Conservation (phyloP, 2,329 filamentous ascomycete genomes). For the Nannizzia gypsea region DNA sequence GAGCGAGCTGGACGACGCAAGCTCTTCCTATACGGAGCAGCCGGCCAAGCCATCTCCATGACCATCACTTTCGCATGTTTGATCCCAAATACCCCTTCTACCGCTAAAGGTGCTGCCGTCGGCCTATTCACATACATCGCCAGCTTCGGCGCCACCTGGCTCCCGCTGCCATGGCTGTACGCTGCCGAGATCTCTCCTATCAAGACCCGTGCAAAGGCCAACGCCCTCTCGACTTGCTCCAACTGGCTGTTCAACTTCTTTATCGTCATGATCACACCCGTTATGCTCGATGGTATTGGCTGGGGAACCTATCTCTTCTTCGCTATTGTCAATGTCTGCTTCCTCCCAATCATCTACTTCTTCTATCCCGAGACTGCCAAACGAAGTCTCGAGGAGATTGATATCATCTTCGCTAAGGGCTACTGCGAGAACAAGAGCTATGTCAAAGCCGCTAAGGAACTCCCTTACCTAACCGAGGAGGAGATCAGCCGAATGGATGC, state of each 20-base stretch:
- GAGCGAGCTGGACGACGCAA: conserved; percentile 37
- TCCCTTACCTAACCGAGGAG: conserved; percentile 4
- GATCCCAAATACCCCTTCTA: conserved; percentile 20
- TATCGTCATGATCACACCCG: conserved; percentile 18
- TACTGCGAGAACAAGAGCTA: conserved; percentile 5
- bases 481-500: conserved; percentile 4
- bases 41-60: conserved; percentile 31
- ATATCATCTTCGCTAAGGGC: conserved; percentile 22
- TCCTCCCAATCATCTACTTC: conserved; percentile 34
- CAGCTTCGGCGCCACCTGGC: conserved; percentile 54
- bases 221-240: conserved; percentile 17
- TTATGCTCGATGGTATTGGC: conserved; percentile 17
- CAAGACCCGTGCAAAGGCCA: conserved; percentile 13
- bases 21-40: conserved; percentile 29
- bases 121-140: conserved; percentile 59
- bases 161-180: conserved; percentile 34
- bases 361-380: conserved; percentile 44
- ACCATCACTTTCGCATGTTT: conserved; percentile 31
- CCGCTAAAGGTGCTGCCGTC: conserved; percentile 37
- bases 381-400: conserved; percentile 28
- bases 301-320: conserved; percentile 34
- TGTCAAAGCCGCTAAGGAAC: conserved; percentile 4
- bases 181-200: conserved; percentile 15
- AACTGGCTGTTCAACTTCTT: conserved; percentile 21
- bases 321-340: conserved; percentile 25